These are phyloP conservation scores for Picochlorum sp. DNA, from an alignment of 139 green algal species.

Conservation along the genomic window DNA sequence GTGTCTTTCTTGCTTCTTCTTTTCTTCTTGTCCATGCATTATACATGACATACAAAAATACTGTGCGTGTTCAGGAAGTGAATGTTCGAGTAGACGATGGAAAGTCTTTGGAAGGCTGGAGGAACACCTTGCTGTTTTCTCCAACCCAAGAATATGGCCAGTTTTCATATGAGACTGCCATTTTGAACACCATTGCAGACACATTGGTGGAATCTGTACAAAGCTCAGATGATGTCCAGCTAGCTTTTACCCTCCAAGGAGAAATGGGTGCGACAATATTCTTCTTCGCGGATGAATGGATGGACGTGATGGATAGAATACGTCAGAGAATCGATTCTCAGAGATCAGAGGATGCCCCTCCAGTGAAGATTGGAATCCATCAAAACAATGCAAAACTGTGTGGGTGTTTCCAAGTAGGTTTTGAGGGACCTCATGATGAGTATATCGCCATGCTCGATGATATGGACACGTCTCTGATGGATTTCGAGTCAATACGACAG, in stretches of 20 bases:
- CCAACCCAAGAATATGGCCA: slow-evolving; percentile 25
- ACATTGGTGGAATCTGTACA: slow-evolving; percentile 7
- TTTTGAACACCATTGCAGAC: slow-evolving; percentile 33
- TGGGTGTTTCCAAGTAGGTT: slow-evolving; percentile 20
- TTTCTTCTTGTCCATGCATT: no score
- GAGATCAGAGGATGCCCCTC: not conserved
- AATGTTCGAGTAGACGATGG: slow-evolving; percentile 25
- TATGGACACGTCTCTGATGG: slow-evolving; percentile 4
- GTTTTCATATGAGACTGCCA: slow-evolving; percentile 33
- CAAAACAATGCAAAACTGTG: slow-evolving; percentile 36
- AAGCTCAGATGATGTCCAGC: not conserved
- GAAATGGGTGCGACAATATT: slow-evolving; percentile 21
- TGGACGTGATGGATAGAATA: not conserved
- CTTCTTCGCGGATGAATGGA: slow-evolving; percentile 14
- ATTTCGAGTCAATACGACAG: not conserved
- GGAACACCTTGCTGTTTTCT: slow-evolving; percentile 40
- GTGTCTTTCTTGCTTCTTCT: no score
- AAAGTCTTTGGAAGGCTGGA: slow-evolving; percentile 28
- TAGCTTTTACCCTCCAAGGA: slow-evolving; percentile 12
- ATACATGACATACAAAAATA: no score
- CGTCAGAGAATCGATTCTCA: not conserved
- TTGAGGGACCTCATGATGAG: slow-evolving; percentile 19
- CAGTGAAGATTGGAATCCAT: slow-evolving; percentile 19
- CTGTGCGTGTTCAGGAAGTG: not conserved
- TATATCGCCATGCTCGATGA: not conserved